Percentiles rank a stretch among this genome's conserved stretches.
phyloP scores from a whole-genome alignment of 441 rosid species.

The Aleurites moluccanus region DNA sequence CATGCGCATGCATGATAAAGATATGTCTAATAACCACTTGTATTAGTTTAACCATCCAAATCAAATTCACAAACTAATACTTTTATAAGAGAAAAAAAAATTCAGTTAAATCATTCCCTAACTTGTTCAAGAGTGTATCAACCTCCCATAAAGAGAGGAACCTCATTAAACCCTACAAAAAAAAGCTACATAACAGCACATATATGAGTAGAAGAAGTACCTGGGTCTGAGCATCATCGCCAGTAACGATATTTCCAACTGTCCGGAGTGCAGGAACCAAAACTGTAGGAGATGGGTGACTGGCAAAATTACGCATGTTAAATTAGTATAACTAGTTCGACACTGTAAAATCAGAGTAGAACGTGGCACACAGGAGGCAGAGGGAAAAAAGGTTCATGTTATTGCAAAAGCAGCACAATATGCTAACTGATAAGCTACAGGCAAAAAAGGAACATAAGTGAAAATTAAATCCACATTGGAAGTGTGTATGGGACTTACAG shows the following conservation, averaged over 20 bases:
- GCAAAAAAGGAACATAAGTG: too few species aligned
- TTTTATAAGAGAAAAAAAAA: not conserved
- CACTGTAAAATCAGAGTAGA: not conserved
- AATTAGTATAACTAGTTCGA: not conserved
- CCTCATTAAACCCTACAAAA: not conserved
- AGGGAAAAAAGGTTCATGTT: not conserved
- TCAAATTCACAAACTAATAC: not conserved
- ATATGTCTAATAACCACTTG: not conserved
- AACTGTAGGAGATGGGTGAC: not conserved
- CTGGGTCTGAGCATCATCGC: not conserved
- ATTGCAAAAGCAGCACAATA: not conserved
- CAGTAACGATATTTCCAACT: not conserved
- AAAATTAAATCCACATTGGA: too few species aligned
- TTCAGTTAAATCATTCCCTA: not conserved
- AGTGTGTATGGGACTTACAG: slow-evolving; percentile 34
- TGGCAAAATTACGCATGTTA: not conserved
- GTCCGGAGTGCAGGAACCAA: not conserved
- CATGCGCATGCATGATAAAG: not conserved
- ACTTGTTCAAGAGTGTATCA: not conserved
- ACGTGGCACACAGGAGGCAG: too few species aligned
- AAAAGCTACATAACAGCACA: not conserved
- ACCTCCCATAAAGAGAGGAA: not conserved
- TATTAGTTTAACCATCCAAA: not conserved
- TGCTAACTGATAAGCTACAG: too few species aligned
- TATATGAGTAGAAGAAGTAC: not conserved